Conservation (phyloP, 208 protist species). For the Phytomonas francai region DNA sequence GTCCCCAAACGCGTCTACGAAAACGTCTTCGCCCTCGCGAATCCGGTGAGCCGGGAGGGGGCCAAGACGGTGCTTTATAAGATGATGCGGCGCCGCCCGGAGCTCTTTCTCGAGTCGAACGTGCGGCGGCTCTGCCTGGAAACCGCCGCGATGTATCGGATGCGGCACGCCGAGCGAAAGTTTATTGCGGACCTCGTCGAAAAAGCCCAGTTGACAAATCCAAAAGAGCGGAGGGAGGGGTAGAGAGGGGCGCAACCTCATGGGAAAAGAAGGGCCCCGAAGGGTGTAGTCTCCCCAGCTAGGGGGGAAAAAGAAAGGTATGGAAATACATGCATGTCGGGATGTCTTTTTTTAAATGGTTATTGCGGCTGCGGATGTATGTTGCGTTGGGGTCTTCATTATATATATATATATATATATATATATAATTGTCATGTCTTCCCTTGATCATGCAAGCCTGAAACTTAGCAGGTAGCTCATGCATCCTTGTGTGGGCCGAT, state of each 20-base stretch:
- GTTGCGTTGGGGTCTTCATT: too few relatives aligned
- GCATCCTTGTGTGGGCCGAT: background rate
- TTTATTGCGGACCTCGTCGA: constrained; percentile 77
- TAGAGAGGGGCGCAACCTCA: background rate
- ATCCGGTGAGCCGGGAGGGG: constrained; percentile 70
- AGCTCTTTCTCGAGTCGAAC: constrained; percentile 48
- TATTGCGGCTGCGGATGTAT: background rate
- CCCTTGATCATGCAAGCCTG: background rate
- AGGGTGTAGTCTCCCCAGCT: background rate
- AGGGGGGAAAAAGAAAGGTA: background rate
- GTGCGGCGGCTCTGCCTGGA: constrained; percentile 55
- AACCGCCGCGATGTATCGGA: constrained; percentile 41
- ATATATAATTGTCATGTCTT: background rate
- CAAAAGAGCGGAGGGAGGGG: background rate
- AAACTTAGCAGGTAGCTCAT: background rate
- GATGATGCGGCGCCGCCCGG: constrained; percentile 60
- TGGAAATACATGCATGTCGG: background rate
- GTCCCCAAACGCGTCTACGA: constrained; percentile 45
- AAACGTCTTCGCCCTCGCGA: constrained; percentile 56
- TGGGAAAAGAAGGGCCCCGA: background rate
- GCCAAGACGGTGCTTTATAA: constrained; percentile 69
- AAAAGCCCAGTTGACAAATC: constrained; percentile 37
- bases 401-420: background rate
- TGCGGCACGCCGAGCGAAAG: constrained; percentile 76
- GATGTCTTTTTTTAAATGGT: background rate